phyloP scores from a whole-genome alignment of 2,329 filamentous ascomycete genomes.

The Zopfia rhizophila region DNA sequence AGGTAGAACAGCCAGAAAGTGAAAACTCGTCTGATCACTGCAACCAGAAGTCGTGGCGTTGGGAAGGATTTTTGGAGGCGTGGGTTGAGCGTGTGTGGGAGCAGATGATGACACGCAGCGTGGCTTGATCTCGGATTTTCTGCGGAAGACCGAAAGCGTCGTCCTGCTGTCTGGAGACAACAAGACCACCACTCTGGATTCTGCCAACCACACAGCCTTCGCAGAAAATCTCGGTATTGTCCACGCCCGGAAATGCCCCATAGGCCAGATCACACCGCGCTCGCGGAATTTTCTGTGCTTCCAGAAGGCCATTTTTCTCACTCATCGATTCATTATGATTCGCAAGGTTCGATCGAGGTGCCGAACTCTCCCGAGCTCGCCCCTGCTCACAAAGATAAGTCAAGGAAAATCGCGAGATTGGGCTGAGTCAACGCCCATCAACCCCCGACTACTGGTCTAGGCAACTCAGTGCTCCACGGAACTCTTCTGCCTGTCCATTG shows the following conservation, averaged over 20 bases:
- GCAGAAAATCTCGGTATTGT: background rate
- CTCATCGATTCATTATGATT: slow-evolving; percentile 9
- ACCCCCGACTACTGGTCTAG: slow-evolving; percentile 11
- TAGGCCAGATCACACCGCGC: background rate
- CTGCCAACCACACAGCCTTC: background rate
- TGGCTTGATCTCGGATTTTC: slow-evolving; percentile 13
- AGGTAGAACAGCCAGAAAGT: background rate
- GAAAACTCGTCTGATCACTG: slow-evolving; percentile 2
- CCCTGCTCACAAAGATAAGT: slow-evolving; percentile 1
- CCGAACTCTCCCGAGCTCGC: slow-evolving; percentile 27
- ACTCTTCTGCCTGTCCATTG: slow-evolving; percentile 1
- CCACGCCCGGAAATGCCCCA: slow-evolving; percentile 3
- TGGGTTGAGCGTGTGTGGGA: background rate
- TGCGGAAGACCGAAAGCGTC: slow-evolving; percentile 1
- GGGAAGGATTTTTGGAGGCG: background rate
- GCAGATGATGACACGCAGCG: slow-evolving; percentile 25
- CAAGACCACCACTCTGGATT: slow-evolving; percentile 4
- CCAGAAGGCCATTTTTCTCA: slow-evolving; percentile 1
- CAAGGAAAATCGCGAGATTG: slow-evolving; percentile 18
- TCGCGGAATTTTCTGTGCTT: slow-evolving; percentile 11
- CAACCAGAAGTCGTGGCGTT: slow-evolving; percentile 10
- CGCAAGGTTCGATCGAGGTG: slow-evolving; percentile 5
- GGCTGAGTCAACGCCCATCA: slow-evolving; percentile 40
- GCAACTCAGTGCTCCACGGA: background rate
- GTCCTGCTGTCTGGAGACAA: slow-evolving; percentile 13